Conservation (phyloP, 768 basidiomycete species). For the Termitomyces sp. region DNA sequence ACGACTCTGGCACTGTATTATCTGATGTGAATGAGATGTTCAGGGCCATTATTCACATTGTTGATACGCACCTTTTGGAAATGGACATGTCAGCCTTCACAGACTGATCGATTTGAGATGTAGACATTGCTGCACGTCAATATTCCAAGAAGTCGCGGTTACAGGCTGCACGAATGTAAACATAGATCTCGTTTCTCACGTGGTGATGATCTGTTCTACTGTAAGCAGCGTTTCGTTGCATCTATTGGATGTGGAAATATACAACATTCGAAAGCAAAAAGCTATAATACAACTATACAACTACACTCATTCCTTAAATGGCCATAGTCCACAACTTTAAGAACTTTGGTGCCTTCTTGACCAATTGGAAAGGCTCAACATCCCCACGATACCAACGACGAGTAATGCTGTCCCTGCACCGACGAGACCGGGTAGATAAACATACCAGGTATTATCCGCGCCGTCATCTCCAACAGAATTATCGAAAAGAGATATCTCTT, state of each 20-base stretch:
- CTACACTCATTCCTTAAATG: not conserved
- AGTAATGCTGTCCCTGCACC: conserved; percentile 82
- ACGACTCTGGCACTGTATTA: conserved; percentile 39
- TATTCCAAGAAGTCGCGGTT: not conserved
- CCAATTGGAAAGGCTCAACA: conserved; percentile 66
- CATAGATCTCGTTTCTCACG: not conserved
- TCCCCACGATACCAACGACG: conserved; percentile 73
- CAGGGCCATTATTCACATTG: not conserved
- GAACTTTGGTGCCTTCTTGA: conserved; percentile 65
- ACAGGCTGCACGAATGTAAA: not conserved
- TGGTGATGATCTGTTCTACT: not conserved
- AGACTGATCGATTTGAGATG: not conserved
- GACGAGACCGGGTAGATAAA: conserved; percentile 64
- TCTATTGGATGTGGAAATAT: conserved; percentile 4
- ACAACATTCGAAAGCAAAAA: conserved; percentile 1
- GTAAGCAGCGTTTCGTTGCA: not conserved
- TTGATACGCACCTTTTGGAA: conserved; percentile 7
- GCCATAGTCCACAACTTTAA: conserved; percentile 17
- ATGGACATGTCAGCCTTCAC: not conserved
- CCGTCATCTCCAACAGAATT: conserved; percentile 46
- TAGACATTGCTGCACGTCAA: not conserved
- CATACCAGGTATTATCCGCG: conserved; percentile 71
- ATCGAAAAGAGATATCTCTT: conserved; percentile 41
- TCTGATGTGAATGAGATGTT: not conserved
- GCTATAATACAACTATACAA: conserved; percentile 11